These are phyloP conservation scores for Leavenworthia alabamica DNA, from an alignment of 345 rosid species.

Conservation along the genomic window DNA sequence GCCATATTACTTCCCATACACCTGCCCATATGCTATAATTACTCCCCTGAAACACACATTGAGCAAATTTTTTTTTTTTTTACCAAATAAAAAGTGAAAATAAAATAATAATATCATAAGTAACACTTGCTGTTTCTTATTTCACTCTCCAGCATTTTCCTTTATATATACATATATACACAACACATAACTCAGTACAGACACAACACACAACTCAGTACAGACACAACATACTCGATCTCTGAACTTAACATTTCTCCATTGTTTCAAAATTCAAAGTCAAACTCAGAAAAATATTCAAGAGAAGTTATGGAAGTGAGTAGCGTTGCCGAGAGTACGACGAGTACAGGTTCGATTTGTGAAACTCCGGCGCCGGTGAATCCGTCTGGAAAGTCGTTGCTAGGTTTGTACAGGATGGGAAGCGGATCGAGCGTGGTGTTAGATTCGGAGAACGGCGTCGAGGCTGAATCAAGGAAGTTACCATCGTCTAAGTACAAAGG, in stretches of 20 bases:
- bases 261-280: not conserved
- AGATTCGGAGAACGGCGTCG: slow-evolving; percentile 57
- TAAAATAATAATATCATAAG: slow-evolving; percentile 24
- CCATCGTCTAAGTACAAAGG: slow-evolving; percentile 93
- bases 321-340: slow-evolving; percentile 52
- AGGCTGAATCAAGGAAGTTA: slow-evolving; percentile 78
- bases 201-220: too few relatives aligned
- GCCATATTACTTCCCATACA: slow-evolving; percentile 31
- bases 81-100: slow-evolving; percentile 17
- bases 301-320: slow-evolving; percentile 44
- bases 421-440: slow-evolving; percentile 58
- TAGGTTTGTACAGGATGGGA: slow-evolving; percentile 44
- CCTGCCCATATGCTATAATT: slow-evolving; percentile 33
- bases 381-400: slow-evolving; percentile 31
- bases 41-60: slow-evolving; percentile 27
- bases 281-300: not conserved
- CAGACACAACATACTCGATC: slow-evolving; percentile 8
- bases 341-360: slow-evolving; percentile 37
- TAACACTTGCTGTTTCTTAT: slow-evolving; percentile 34
- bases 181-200: too few relatives aligned
- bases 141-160: slow-evolving; percentile 12
- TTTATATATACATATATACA: slow-evolving; percentile 13
- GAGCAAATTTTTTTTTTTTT: not conserved
- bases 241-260: slow-evolving; percentile 20
- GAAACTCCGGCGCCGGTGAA: slow-evolving; percentile 21